Evolutionary conservation across 192 early-diverging fungal genomes (phyloP).

Genomic region (Powellomyces hirtus): DNA sequence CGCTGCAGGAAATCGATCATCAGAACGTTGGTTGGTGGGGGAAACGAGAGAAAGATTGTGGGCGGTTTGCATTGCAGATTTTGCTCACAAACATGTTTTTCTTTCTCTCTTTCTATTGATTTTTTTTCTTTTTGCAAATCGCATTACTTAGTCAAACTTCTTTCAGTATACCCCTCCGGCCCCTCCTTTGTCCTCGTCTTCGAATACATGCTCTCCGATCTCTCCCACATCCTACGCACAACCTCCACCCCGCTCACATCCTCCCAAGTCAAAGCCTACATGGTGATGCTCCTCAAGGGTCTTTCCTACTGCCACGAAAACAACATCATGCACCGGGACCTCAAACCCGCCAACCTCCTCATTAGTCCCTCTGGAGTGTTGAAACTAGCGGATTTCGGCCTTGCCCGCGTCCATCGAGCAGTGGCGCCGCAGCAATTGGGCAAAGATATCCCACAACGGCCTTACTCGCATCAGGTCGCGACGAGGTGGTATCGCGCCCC

Average conservation of each 20-base stretch:
- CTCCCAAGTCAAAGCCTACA: constrained; percentile 56
- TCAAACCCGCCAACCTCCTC: constrained; percentile 57
- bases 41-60: too few species aligned
- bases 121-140: too few species aligned
- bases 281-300: constrained; percentile 60
- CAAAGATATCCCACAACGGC: constrained; percentile 26
- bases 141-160: constrained; percentile 46
- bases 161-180: constrained; percentile 48
- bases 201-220: constrained; percentile 54
- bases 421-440: not conserved
- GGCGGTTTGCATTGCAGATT: too few species aligned
- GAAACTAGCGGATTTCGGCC: constrained; percentile 63
- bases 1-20: constrained; percentile 51
- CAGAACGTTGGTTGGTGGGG: constrained; percentile 40
- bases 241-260: constrained; percentile 44
- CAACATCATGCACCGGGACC: constrained; percentile 59
- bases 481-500: constrained; percentile 65
- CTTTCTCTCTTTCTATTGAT: too few species aligned
- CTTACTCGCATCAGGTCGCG: constrained; percentile 58
- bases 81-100: too few species aligned
- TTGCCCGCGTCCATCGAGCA: constrained; percentile 46
- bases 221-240: constrained; percentile 47
- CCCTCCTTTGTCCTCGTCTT: constrained; percentile 52
- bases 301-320: constrained; percentile 59
- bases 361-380: constrained; percentile 53